Evolutionary conservation across 1,284 basidiomycete species (phyloP), one percentile per base, ranked within the genome.

Genomic region (Cutaneotrichosporon sp.): DNA sequence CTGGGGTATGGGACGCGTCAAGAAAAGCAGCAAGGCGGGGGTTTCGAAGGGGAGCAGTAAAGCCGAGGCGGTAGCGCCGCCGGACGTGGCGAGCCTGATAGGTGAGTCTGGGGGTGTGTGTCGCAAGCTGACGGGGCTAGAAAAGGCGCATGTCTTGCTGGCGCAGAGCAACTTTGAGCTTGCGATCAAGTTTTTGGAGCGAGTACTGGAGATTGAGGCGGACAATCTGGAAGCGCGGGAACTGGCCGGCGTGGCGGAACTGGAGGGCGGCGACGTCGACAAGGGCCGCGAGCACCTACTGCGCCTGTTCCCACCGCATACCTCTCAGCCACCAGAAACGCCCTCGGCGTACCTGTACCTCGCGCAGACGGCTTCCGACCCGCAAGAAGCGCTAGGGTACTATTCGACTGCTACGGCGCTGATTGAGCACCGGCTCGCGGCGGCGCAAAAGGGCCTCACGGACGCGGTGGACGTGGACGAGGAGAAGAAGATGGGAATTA

Each of bases 281-380:
- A 77, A 72, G n/a, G 90, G 89, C 5, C 83, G 82, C 71, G 50
- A 74, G 66, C 69, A 72, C 62, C 64, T 75, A 10, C 65, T 72
- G 20, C 83, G 56, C 80, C 85, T 66, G 74, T 81, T 74, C 77
- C 80, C 49, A 72, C 81, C 66, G 79, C 84, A 14, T 79, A 82
- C 33, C 70, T 76, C 22, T 74, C 80, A 22, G 40, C 80, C 87
- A n/a, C 86, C 88, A 14, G 46, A 62, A 2, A 52, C 55, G 0
- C 82, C 88, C 4, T 87, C 88, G 21, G 87, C 88, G 7, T 83
- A 93, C 74, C 79, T 96, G 1, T 94, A 96, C 73, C 84, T 97
- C 26, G 92, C 91, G 0, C 92, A 96, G 69, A 79, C 91, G 17
- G 84, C 81, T 1, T 43, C 52, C 8, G 84, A 90, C 43, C 88